Evolutionary conservation across 345 rosid genomes (phyloP).

Genomic region (Geranium rotundifolium): DNA sequence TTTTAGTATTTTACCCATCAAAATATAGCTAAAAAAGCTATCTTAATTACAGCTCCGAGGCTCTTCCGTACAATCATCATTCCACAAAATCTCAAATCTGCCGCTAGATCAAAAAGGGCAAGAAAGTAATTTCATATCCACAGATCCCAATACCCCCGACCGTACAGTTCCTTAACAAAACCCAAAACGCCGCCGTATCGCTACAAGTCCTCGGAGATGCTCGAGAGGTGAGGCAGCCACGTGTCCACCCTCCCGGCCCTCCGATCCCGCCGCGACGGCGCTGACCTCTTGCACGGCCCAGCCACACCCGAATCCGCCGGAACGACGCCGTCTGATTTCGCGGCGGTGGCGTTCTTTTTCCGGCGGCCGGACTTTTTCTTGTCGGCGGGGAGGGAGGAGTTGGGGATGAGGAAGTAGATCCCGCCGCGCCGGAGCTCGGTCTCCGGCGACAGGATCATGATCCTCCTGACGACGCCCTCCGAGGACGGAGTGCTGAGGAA

Average conservation of each 20-base stretch:
- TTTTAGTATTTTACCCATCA: no score
- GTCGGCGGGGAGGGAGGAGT: conserved; percentile 37
- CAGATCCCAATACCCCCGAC: conserved; percentile 2
- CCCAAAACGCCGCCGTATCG: background rate
- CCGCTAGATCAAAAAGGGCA: background rate
- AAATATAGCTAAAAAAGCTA: no score
- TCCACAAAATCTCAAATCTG: background rate
- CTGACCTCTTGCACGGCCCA: conserved; percentile 13
- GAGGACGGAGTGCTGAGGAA: conserved; percentile 73
- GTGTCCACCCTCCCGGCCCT: conserved; percentile 32
- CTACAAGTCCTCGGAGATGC: conserved; percentile 63
- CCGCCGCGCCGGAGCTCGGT: conserved; percentile 80
- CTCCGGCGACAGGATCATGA: conserved; percentile 70
- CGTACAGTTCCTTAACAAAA: no score
- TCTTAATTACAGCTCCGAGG: no score
- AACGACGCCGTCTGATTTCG: background rate
- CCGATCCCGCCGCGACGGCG: conserved; percentile 38
- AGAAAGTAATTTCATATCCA: background rate
- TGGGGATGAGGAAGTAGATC: conserved; percentile 80
- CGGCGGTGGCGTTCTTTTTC: conserved; percentile 9
- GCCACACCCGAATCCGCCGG: background rate
- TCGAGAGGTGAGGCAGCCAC: conserved; percentile 69
- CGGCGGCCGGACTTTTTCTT: conserved; percentile 22
- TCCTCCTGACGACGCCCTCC: conserved; percentile 60
- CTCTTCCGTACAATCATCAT: no score